Evolutionary conservation across 176 grass and related monocot genomes (phyloP), one percentile per base, ranked within the genome.

Genomic region (Lolium perenne): DNA sequence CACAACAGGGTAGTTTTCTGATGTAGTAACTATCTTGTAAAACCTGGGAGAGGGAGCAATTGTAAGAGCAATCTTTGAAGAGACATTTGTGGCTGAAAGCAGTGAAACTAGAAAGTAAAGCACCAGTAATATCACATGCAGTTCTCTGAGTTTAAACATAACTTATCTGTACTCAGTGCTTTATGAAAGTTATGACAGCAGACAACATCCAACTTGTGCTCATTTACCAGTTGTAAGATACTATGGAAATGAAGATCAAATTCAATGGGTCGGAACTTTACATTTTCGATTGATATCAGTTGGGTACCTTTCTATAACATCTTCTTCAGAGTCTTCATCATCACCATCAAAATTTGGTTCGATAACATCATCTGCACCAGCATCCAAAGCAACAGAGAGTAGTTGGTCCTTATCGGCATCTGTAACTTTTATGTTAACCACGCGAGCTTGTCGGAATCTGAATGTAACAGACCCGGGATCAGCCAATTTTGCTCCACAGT

Each of bases 21-120:
- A 88, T 88, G 94, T 89, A 88, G 97, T 94, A 84, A 98, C 81
- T 84, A 98, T 94, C 88, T 98, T 98, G 86, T 96, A 96, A 77
- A 88, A 95, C 43, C 94, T 98, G 77, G 46, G 86, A 78, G 61
- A 88, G 17, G 38, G 53, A 53, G 35, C 23, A 76, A n/a, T 14
- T 88, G 49, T 67, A 55, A 78, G 51, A 74, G 77, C 25, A 38
- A 25, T 80, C 20, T 85, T 23, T 32, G 35, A 69, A 76, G 23
- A 40, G 82, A 45, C 17, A 64, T 80, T 22, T 43, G 8, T 47
- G 32, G 29, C 13, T 76, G 81, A 85, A 71, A 53, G 68, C 56
- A 90, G 47, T n/a, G 67, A 78, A 78, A 80, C 29, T 62, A 69
- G 22, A 60, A 80, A 83, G 48, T n/a, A 84, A 74, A 66, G 17